Evolutionary conservation across 2,329 filamentous ascomycete genomes (phyloP).

Genomic region (Ophiostoma himal-ulmi): DNA sequence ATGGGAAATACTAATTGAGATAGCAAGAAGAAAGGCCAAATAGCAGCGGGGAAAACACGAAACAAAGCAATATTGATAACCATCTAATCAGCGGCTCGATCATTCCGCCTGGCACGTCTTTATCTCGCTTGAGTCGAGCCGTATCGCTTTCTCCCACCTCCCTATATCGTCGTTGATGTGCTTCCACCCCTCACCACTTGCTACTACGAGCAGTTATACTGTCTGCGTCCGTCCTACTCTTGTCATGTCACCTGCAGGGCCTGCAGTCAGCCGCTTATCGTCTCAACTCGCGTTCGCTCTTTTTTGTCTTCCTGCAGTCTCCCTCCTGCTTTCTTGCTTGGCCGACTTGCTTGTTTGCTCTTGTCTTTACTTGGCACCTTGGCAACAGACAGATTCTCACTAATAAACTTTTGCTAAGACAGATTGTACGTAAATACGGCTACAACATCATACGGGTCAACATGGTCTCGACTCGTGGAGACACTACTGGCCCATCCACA

Average conservation of each 20-base stretch:
- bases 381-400: conserved; percentile 6
- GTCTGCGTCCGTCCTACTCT: background rate
- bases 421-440: background rate
- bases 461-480: background rate
- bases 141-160: background rate
- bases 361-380: conserved; percentile 15
- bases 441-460: background rate
- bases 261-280: background rate
- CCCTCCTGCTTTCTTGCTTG: background rate
- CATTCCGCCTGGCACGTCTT: background rate
- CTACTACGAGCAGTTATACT: background rate
- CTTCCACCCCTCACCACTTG: background rate
- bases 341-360: conserved; percentile 13
- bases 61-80: background rate
- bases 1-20: background rate
- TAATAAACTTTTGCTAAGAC: background rate
- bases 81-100: background rate
- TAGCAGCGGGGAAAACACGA: background rate
- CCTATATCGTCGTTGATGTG: conserved; percentile 7
- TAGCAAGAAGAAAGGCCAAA: background rate
- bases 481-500: background rate
- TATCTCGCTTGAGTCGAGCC: conserved; percentile 1
- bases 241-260: background rate
- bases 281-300: background rate
- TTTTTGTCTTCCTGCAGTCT: background rate